These are phyloP conservation scores for Mycothermus thermophilus DNA, from an alignment of 495 filamentous ascomycete species.

Conservation along the genomic window DNA sequence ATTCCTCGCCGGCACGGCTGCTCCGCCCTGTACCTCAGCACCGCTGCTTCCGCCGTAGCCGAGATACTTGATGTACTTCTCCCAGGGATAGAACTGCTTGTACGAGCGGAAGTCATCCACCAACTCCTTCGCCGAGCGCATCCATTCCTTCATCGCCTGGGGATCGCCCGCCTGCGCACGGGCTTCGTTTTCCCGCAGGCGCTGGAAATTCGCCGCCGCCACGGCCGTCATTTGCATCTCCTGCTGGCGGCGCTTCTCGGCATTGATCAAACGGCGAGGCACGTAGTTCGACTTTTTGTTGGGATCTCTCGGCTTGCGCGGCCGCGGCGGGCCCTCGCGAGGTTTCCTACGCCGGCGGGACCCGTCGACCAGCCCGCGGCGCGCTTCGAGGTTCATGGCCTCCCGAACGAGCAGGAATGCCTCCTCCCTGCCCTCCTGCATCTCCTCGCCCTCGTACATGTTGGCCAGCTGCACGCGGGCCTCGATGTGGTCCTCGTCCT, in stretches of 20 bases:
- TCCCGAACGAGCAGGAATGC: slow-evolving; percentile 63
- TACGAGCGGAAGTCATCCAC: slow-evolving; percentile 68
- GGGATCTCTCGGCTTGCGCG: slow-evolving; percentile 8
- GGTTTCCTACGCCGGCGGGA: slow-evolving; percentile 11
- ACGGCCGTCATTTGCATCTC: slow-evolving; percentile 37
- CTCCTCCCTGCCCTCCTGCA: slow-evolving; percentile 42
- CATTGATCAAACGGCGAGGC: slow-evolving; percentile 24
- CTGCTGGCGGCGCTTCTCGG: slow-evolving; percentile 20
- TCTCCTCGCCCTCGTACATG: slow-evolving; percentile 58
- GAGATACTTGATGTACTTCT: slow-evolving; percentile 54
- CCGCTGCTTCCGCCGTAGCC: no score
- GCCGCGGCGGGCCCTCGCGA: slow-evolving; percentile 1
- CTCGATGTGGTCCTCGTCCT: slow-evolving; percentile 53
- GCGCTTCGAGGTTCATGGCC: slow-evolving; percentile 45
- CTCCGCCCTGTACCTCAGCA: slow-evolving; percentile 32
- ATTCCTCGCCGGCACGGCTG: slow-evolving; percentile 34
- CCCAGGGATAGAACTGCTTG: slow-evolving; percentile 62
- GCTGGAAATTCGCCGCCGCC: slow-evolving; percentile 43
- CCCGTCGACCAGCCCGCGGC: slow-evolving; percentile 22
- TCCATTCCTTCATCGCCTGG: slow-evolving; percentile 49
- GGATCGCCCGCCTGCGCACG: slow-evolving; percentile 37
- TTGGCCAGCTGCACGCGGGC: slow-evolving; percentile 59
- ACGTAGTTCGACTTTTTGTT: slow-evolving; percentile 18
- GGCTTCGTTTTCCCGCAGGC: slow-evolving; percentile 39
- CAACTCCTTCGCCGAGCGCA: slow-evolving; percentile 58